Conservation (phyloP, 306 rosid species). For the Macrotyloma uniflorum region DNA sequence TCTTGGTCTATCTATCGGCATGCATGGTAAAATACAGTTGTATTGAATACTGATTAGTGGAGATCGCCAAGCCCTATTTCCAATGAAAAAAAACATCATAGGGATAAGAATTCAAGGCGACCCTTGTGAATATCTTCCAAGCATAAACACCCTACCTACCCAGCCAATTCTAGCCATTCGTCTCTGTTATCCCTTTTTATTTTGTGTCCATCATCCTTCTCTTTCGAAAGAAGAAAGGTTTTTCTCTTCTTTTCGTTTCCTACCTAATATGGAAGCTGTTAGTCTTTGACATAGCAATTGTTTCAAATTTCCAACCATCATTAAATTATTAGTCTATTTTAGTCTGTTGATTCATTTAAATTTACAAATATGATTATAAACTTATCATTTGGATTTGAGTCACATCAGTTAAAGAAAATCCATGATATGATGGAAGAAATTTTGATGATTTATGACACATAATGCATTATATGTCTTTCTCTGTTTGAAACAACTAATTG, state of each 20-base stretch:
- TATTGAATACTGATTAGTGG: not conserved
- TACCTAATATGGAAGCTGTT: not conserved
- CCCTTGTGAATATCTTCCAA: constrained; percentile 4
- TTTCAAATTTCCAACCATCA: constrained; percentile 9
- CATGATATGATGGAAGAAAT: constrained; percentile 6
- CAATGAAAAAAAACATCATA: not conserved
- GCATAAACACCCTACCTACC: not conserved
- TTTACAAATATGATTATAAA: constrained; percentile 13
- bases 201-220: not conserved
- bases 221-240: not conserved
- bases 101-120: constrained; percentile 1
- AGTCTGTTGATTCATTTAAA: too few species aligned
- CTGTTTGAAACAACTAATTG: not conserved
- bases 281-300: not conserved
- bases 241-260: not conserved
- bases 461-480: not conserved
- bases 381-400: not conserved
- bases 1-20: not conserved
- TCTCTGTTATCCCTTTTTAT: not conserved
- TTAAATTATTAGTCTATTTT: constrained; percentile 1
- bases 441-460: not conserved
- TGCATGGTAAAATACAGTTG: constrained; percentile 9
- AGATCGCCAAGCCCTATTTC: not conserved
- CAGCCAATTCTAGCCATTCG: not conserved
- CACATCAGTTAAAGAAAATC: constrained; percentile 16